Evolutionary conservation across 169 alveolate genomes (phyloP), one percentile per base, ranked within the genome.

Genomic region (Plasmodium knowlesi): DNA sequence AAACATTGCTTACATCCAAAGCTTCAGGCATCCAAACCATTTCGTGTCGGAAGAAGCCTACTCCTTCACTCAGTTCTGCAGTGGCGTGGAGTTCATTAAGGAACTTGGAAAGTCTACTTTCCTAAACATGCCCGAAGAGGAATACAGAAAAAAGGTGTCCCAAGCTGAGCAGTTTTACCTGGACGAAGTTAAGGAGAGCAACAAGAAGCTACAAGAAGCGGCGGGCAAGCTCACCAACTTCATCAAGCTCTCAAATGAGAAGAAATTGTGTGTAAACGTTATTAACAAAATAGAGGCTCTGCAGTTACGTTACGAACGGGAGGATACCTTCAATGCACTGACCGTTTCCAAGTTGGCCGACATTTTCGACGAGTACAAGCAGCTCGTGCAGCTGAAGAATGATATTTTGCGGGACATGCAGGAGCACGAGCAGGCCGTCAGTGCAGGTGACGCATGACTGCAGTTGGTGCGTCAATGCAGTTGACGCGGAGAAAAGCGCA

Each of bases 31-130:
- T 88, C 97, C 98, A 37, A 83, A 84, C 37, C 95, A 96, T 28
- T 95, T 96, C 84, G 92, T 96, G 5, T 95, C 98, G 0, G 98
- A 97, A 78, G 98, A 97, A 84, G 97, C 97, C 16, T 97, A 97
- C 88, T 97, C 97, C 19, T 96, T 96, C 81, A 97, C 98, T 0
- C 97, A 96, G 37, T 86, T 97, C 61, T 96, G 95, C 43, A 96
- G 98, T 43, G 98, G 98, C 25, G 96, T 97, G 14, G 97, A 96
- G 92, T 96, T 93, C 90, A 95, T 95, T 37, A 93, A 89, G 71
- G 92, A 89, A 50, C 71, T 93, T 2, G 96, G 96, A 9, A 86
- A 81, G 54, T 90, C 92, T 2, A 82, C 96, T 12, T 94, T 81
- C 50, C 81, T 93, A 72, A 86, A 81, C 67, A 81, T 93, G 5